Evolutionary conservation across 1,284 basidiomycete genomes (phyloP), one percentile per base, ranked within the genome.

Genomic region (Pseudozyma sp.): DNA sequence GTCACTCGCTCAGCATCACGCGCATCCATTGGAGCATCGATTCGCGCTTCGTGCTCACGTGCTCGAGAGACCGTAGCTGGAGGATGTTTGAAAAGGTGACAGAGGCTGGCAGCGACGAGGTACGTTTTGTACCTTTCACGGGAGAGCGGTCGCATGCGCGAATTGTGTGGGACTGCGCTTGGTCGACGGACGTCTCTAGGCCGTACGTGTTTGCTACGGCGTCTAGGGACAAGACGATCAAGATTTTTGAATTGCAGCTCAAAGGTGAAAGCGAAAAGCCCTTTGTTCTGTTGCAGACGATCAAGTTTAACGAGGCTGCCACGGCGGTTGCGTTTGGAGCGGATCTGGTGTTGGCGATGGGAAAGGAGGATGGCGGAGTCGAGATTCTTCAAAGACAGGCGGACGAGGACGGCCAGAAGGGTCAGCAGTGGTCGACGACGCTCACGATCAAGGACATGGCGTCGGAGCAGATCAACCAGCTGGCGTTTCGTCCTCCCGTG

Each of bases 111-210:
- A 24, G 17, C 13, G 35, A 42, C n/a, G 54, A 62, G 42, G 57
- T 45, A 1, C 19, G 33, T 4, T 80, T 72, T 34, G 60, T 65
- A n/a, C 73, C 76, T 3, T 68, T 66, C 30, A 69, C 76, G 13
- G 78, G 78, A 48, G 78, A 94, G 71, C 94, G 93, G 84, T 90
- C 93, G 0, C 96, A 99, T 85, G 88, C 89, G 0, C 89, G 97
- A 34, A 97, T 99, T 81, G 92, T 99, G 42, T 96, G 97, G 93
- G 97, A 99, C 84, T 92, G 91, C 78, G 89, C 90, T 24, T 99
- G 94, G 93, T 87, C 90, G 1, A 79, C 89, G 5, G 88, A 65
- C 42, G 30, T 29, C 16, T 47, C 37, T 5, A 35, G 62, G 11
- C 53, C 48, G 5, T 69, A 90, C 64, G 78, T 90, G 7, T 99